Evolutionary conservation across 1,284 basidiomycete species (phyloP).

Genomic region (Stygiomarasmius scandens): DNA sequence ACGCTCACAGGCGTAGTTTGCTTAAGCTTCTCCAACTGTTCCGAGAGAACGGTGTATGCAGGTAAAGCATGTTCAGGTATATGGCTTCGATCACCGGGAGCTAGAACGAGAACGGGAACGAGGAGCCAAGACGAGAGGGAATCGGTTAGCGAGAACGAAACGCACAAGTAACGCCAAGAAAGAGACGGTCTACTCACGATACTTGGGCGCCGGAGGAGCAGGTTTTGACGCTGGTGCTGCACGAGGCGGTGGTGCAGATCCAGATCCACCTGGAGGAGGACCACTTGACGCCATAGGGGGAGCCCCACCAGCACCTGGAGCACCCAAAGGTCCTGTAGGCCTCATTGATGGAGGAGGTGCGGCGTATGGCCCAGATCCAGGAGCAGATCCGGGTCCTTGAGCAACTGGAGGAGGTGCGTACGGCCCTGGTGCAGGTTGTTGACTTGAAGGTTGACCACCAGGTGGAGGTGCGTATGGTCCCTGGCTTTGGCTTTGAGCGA

Average conservation of each 20-base stretch:
- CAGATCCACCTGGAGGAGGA: conserved; percentile 17
- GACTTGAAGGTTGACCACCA: conserved; percentile 22
- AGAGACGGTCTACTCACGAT: conserved; percentile 73
- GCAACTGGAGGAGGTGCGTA: conserved; percentile 25
- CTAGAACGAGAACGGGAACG: conserved; percentile 41
- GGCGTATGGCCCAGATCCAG: conserved; percentile 25
- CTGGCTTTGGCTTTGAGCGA: conserved; percentile 17
- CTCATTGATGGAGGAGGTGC: conserved; percentile 19
- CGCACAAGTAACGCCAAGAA: neutral
- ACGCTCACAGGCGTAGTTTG: conserved; percentile 70
- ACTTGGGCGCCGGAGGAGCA: conserved; percentile 72
- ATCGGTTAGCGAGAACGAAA: neutral
- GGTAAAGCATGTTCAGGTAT: conserved; percentile 76
- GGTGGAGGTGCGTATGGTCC: conserved; percentile 20
- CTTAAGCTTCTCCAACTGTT: conserved; percentile 67
- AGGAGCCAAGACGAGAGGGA: conserved; percentile 1
- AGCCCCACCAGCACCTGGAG: conserved; percentile 3
- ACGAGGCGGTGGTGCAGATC: conserved; percentile 27
- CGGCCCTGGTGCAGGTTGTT: too few relatives aligned
- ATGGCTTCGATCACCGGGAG: conserved; percentile 88
- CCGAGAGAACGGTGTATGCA: conserved; percentile 69
- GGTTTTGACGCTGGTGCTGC: conserved; percentile 22
- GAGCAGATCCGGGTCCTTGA: neutral
- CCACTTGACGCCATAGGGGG: conserved; percentile 27
- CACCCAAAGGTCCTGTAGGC: neutral